Evolutionary conservation across 306 rosid species (phyloP).

Genomic region (Inga oerstediana): DNA sequence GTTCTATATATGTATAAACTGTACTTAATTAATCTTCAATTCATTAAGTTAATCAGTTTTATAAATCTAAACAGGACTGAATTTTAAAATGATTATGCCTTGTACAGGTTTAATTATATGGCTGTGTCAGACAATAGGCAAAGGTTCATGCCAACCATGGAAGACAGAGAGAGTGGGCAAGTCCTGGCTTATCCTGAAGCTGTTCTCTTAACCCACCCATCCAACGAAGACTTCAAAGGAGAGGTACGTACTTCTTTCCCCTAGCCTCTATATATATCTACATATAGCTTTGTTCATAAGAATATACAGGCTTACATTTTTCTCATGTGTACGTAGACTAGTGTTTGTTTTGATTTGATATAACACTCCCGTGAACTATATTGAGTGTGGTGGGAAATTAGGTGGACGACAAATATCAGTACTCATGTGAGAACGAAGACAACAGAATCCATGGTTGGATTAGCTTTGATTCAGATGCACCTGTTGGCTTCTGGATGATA

Average conservation of each 20-base stretch:
- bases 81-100: not conserved
- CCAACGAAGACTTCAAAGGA: conserved; percentile 59
- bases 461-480: conserved; percentile 37
- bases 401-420: conserved; percentile 97
- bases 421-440: conserved; percentile 60
- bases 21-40: too few relatives aligned
- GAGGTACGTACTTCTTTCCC: conserved; percentile 41
- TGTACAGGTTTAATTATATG: conserved; percentile 70
- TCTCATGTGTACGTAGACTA: not conserved
- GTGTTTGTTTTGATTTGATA: not conserved
- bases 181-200: conserved; percentile 74
- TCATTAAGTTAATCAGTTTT: not conserved
- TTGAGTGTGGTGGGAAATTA: conserved; percentile 32
- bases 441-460: conserved; percentile 85
- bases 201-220: conserved; percentile 60
- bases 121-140: conserved; percentile 59
- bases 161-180: conserved; percentile 54
- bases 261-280: not conserved
- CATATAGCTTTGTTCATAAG: not conserved
- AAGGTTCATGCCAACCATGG: conserved; percentile 69
- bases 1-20: too few relatives aligned
- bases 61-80: not conserved
- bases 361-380: conserved; percentile 26
- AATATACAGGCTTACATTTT: not conserved
- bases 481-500: conserved; percentile 82